Conservation (phyloP, 176 grass and related monocot species). For the Phoenix dactylifera region DNA sequence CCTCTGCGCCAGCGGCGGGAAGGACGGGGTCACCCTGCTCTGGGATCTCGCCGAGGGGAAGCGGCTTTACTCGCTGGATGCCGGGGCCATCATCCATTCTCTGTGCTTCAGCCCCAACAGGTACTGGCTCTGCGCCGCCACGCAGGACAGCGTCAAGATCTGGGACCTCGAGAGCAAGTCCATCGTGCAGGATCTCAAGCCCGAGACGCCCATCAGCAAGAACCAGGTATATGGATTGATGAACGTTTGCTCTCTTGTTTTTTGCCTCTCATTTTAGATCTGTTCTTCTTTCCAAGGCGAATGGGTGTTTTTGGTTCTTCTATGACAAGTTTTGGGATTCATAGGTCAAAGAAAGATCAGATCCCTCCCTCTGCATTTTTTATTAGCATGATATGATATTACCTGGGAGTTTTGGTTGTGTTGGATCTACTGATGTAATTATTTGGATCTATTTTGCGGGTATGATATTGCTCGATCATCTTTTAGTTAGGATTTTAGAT, state of each 20-base stretch:
- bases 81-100: slow-evolving; percentile 57
- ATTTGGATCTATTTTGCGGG: too few relatives aligned
- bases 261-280: too few relatives aligned
- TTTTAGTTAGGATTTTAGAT: too few relatives aligned
- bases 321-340: too few relatives aligned
- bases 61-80: slow-evolving; percentile 71
- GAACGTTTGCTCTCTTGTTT: too few relatives aligned
- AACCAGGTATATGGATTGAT: slow-evolving; percentile 40
- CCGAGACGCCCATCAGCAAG: slow-evolving; percentile 40
- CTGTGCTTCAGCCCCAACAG: slow-evolving; percentile 94
- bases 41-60: slow-evolving; percentile 89
- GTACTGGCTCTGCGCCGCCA: slow-evolving; percentile 89
- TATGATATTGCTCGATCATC: too few relatives aligned
- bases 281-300: background rate
- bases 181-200: slow-evolving; percentile 84
- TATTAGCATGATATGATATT: too few relatives aligned
- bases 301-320: background rate
- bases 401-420: too few relatives aligned
- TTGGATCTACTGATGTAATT: too few relatives aligned
- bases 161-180: slow-evolving; percentile 97
- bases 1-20: slow-evolving; percentile 80
- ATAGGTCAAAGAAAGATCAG: too few relatives aligned
- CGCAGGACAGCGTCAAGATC: slow-evolving; percentile 80
- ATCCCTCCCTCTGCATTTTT: too few relatives aligned
- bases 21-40: slow-evolving; percentile 53